These are phyloP conservation scores for Talaromyces sp. DNA, from an alignment of 2,329 filamentous ascomycete species.

Conservation along the genomic window DNA sequence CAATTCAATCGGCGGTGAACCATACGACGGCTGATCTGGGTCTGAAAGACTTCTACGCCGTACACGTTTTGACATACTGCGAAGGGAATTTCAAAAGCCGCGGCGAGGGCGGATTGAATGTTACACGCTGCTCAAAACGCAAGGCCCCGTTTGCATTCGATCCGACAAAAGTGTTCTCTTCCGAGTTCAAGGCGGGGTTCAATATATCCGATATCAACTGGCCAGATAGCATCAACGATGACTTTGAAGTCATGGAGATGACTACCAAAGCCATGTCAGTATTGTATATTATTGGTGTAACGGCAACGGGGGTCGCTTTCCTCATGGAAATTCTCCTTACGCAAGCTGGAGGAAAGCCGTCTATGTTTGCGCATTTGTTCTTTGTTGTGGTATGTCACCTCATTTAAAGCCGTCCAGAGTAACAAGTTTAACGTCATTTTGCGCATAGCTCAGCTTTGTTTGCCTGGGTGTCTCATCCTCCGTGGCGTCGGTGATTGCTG, in stretches of 20 bases:
- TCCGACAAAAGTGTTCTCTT: constrained; percentile 51
- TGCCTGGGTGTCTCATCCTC: constrained; percentile 71
- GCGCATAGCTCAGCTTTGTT: constrained; percentile 50
- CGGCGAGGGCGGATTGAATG: constrained; percentile 45
- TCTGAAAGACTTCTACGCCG: constrained; percentile 61
- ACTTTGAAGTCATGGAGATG: constrained; percentile 51
- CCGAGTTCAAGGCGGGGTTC: constrained; percentile 50
- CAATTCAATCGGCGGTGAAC: constrained; percentile 31
- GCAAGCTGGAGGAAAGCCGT: constrained; percentile 46
- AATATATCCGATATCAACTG: constrained; percentile 56
- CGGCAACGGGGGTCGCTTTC: constrained; percentile 52
- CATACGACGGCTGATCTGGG: constrained; percentile 51
- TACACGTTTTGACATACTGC: constrained; percentile 62
- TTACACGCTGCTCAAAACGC: constrained; percentile 55
- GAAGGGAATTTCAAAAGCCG: constrained; percentile 45
- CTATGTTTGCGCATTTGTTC: constrained; percentile 52
- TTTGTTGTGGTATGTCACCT: constrained; percentile 44
- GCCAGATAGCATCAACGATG: constrained; percentile 56
- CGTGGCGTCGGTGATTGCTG: constrained; percentile 63
- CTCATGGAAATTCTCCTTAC: constrained; percentile 48
- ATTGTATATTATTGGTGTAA: constrained; percentile 60
- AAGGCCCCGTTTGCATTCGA: constrained; percentile 59
- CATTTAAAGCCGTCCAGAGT: constrained; percentile 3
- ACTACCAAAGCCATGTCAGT: constrained; percentile 56
- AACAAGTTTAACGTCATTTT: background rate